These are phyloP conservation scores for Tricholoma hemisulphureum DNA, from an alignment of 768 basidiomycete species.

Conservation along the genomic window DNA sequence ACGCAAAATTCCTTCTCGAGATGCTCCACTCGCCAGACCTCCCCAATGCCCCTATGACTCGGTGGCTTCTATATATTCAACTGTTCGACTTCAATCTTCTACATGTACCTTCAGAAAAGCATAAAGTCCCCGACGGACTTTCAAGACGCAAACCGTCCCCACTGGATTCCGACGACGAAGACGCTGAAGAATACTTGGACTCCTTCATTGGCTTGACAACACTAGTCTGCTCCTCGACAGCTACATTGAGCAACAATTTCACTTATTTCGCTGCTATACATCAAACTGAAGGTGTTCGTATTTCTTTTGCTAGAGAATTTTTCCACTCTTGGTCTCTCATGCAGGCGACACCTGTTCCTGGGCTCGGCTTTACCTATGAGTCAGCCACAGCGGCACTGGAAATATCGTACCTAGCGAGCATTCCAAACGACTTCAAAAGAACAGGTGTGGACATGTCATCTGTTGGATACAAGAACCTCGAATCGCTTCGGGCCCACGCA, in stretches of 20 bases:
- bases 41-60: conserved; percentile 18
- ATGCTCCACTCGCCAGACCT: conserved; percentile 27
- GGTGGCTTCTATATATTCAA: conserved; percentile 36
- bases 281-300: too few relatives aligned
- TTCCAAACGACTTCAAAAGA: neutral
- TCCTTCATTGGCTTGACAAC: neutral
- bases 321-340: too few relatives aligned
- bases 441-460: neutral
- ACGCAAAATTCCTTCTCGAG: conserved; percentile 34
- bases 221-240: neutral
- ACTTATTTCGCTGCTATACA: neutral
- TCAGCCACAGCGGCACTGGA: neutral
- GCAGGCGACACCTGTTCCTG: neutral
- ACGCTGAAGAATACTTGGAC: conserved; percentile 30
- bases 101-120: conserved; percentile 31
- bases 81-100: conserved; percentile 35
- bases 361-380: neutral
- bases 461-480: neutral
- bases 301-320: too few relatives aligned
- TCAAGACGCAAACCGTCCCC: conserved; percentile 20
- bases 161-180: conserved; percentile 17
- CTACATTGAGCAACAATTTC: neutral
- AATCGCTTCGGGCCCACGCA: too few relatives aligned
- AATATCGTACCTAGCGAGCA: neutral
- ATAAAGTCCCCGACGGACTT: conserved; percentile 34